phyloP scores from a whole-genome alignment of 495 filamentous ascomycete genomes.

The Massariosphaeria phaeospora region DNA sequence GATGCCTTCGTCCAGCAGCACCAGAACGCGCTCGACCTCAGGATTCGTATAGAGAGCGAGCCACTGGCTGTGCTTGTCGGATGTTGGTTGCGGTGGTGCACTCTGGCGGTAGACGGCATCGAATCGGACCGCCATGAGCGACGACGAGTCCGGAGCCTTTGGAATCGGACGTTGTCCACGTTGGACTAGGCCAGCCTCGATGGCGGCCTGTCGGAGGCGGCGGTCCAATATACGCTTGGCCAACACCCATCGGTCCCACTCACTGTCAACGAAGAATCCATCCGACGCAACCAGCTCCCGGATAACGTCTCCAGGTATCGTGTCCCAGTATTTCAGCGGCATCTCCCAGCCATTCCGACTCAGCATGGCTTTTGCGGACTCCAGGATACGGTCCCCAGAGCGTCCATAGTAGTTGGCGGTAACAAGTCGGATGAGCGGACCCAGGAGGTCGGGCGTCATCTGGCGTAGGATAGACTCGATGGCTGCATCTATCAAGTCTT shows the following conservation, averaged over 20 bases:
- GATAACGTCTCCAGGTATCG: constrained; percentile 53
- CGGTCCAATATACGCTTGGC: constrained; percentile 52
- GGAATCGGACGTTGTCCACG: constrained; percentile 35
- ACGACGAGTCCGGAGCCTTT: constrained; percentile 41
- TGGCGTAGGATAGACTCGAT: constrained; percentile 52
- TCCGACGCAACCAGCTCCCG: constrained; percentile 57
- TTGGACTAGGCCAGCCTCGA: constrained; percentile 44
- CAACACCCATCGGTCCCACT: constrained; percentile 57
- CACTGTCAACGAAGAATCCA: constrained; percentile 55
- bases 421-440: constrained; percentile 50
- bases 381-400: constrained; percentile 52
- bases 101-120: constrained; percentile 47
- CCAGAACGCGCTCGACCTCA: constrained; percentile 54
- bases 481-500: constrained; percentile 53
- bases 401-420: constrained; percentile 56
- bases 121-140: constrained; percentile 47
- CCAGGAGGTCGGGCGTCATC: constrained; percentile 47
- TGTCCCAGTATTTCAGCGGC: constrained; percentile 54
- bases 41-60: constrained; percentile 46
- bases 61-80: constrained; percentile 46
- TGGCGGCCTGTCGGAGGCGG: constrained; percentile 43
- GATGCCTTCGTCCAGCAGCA: constrained; percentile 54
- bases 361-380: constrained; percentile 55
- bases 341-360: constrained; percentile 59
- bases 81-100: constrained; percentile 31